Evolutionary conservation across 805 yeast genomes (phyloP), one percentile per base, ranked within the genome.

Genomic region (Saturnispora dispora): DNA sequence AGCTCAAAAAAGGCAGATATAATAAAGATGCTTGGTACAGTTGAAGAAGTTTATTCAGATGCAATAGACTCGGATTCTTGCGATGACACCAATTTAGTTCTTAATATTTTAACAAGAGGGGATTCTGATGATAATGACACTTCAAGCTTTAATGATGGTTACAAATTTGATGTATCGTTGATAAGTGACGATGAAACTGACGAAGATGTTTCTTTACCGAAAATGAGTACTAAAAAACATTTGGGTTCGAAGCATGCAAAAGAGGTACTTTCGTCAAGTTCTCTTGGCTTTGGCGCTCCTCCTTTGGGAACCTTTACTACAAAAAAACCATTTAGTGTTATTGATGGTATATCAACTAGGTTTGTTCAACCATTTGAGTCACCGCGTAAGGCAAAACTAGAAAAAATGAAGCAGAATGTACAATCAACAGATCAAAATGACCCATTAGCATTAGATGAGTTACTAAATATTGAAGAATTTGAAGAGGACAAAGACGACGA

Each of bases 281-380:
- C 85, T 5, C 85, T 87, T 23, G 88, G 90, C 49, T 81, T 88
- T 55, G 72, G 95, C 50, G 97, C 98, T 4, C 99, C 99, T 2
- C 78, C 87, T 27, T 72, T 91, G 52, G 98, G 97, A 0, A 84
- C 96, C 2, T 91, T 97, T 95, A 82, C 85, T 35, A 83, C 95
- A 5, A 54, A 43, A 30, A 83, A 88, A 60, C 96, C 96, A 1
- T 88, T 86, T 66, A 95, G 96, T 22, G 88, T 91, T 53, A 91
- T 91, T 61, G 98, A 91, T 65, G 99, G 99, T 5, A 75, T 88
- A 30, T 83, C 96, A 0, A 93, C 98, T 0, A 76, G 96, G 51
- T 84, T 95, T 2, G 71, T 91, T 55, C 71, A 79, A 56, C 84
- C 85, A 1, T 32, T 55, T 20, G 60, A 59, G 41, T 65, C 51